Base-by-base conservation (phyloP, 192 early-diverging fungal species). In the Haplosporangium gracile region DNA sequence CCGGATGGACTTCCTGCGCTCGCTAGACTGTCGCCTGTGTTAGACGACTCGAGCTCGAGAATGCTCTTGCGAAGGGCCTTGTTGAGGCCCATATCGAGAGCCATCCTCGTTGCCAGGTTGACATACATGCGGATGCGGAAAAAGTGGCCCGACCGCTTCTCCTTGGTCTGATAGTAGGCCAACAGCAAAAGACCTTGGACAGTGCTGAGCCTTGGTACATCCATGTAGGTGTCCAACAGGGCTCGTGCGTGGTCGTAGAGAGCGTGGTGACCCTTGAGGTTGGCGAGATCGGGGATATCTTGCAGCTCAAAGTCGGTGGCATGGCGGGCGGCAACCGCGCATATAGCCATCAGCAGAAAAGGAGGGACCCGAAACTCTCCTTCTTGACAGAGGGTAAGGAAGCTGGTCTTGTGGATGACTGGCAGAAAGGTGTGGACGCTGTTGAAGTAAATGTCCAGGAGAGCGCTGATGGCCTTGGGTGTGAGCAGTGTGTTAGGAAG, bases 31-130 rank as follows among this genome's bases (percentile, higher is more conserved):
- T 83, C 77, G 20, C 72, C 77, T 1, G 72, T 60, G 42, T 70
- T 63, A 3, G 57, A 36, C 16, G 79, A 34, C 71, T 86, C 84
- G n/a, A 78, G 24, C 63, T 75, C 84, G 24, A 49, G 69, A 16
- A 70, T 39, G 53, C 29, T 74, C 53, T 77, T 78, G 72, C 73
- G 63, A 32, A 77, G 6, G 5, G 84, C 71, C n/a, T 72, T 57
- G 18, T 80, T 79, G 3, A 96, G 87, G 22, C 94, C 95, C 69
- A 95, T 81, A 70, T 95, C 94, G 76, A 93, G 92, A 7, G 95
- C 95, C 92, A 95, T 95, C 40, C 94, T 87, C 18, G 82, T 79
- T 6, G 86, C 86, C 89, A 94, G 90, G 55, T 93, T 94, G 80
- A 93, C 82, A 75, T 88, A 91, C 82, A 90, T 83, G 26, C 88